Conservation (phyloP, 352 stramenopile species). For the Phytophthora lateralis region DNA sequence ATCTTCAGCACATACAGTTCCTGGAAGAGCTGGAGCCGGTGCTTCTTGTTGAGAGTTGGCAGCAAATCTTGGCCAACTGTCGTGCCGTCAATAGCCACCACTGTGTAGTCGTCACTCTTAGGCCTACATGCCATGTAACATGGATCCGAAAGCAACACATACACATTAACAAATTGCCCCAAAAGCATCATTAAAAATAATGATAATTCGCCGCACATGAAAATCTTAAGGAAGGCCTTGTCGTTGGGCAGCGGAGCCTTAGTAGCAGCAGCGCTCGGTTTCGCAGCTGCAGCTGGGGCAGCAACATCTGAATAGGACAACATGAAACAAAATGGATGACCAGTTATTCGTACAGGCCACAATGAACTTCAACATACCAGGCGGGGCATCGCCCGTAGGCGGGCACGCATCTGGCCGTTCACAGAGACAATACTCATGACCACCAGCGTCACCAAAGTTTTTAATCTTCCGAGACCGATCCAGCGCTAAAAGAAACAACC, state of each 20-base stretch:
- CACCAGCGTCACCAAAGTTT: slow-evolving; percentile 89
- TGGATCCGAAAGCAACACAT: not conserved
- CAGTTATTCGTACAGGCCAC: not conserved
- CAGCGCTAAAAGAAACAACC: slow-evolving; percentile 45
- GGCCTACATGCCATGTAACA: too few relatives aligned
- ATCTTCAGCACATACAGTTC: slow-evolving; percentile 91
- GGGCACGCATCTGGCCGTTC: slow-evolving; percentile 86
- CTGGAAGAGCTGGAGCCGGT: slow-evolving; percentile 84
- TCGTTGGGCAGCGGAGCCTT: slow-evolving; percentile 64
- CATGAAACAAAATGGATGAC: not conserved
- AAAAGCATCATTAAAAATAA: not conserved
- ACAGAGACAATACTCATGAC: slow-evolving; percentile 88
- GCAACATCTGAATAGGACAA: slow-evolving; percentile 32
- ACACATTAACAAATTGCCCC: slow-evolving; percentile 5
- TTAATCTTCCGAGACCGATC: slow-evolving; percentile 90
- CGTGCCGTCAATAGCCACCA: slow-evolving; percentile 81
- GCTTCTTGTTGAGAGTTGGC: slow-evolving; percentile 89
- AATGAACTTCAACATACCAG: slow-evolving; percentile 32
- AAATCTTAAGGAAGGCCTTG: slow-evolving; percentile 89
- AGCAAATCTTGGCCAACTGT: slow-evolving; percentile 83
- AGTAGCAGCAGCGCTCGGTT: slow-evolving; percentile 35
- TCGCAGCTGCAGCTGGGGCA: slow-evolving; percentile 26
- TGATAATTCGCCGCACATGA: slow-evolving; percentile 62
- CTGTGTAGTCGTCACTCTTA: slow-evolving; percentile 90
- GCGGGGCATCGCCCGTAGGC: slow-evolving; percentile 56